Conservation (phyloP, 306 rosid species). For the Quercus mongolica region DNA sequence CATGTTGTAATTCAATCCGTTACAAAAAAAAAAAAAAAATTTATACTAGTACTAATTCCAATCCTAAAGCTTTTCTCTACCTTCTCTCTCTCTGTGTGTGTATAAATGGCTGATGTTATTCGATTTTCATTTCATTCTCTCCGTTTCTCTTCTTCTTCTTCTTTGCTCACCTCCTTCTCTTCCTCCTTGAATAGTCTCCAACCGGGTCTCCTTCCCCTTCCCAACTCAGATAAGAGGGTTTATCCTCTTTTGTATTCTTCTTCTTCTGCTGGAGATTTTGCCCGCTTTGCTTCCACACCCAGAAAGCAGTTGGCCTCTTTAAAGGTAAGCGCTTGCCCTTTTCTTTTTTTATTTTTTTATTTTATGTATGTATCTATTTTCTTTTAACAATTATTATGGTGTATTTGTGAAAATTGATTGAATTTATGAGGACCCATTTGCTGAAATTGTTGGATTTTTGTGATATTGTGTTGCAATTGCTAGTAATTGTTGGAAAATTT, state of each 20-base stretch:
- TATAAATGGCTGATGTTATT: conserved; percentile 76
- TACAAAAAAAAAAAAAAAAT: too few relatives aligned
- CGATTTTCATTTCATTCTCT: conserved; percentile 56
- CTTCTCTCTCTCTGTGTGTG: not conserved
- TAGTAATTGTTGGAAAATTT: not conserved
- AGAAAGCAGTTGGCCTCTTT: conserved; percentile 51
- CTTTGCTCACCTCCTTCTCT: conserved; percentile 40
- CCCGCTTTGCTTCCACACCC: conserved; percentile 45
- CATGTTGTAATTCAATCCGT: too few relatives aligned
- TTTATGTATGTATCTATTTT: not conserved
- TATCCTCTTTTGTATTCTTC: conserved; percentile 43
- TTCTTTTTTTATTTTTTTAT: not conserved
- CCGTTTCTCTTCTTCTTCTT: conserved; percentile 49
- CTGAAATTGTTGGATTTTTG: not conserved
- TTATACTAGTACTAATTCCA: too few relatives aligned
- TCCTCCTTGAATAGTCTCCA: conserved; percentile 43
- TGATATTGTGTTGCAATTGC: not conserved
- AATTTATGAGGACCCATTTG: conserved; percentile 24
- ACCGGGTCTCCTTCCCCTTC: conserved; percentile 25
- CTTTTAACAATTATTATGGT: not conserved
- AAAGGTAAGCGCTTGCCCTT: conserved; percentile 48
- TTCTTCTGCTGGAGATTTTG: conserved; percentile 24
- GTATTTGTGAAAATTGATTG: not conserved
- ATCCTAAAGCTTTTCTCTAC: not conserved
- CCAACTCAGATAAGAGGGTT: conserved; percentile 18